Evolutionary conservation across 768 basidiomycete species (phyloP).

Genomic region (Boletellus sp.): DNA sequence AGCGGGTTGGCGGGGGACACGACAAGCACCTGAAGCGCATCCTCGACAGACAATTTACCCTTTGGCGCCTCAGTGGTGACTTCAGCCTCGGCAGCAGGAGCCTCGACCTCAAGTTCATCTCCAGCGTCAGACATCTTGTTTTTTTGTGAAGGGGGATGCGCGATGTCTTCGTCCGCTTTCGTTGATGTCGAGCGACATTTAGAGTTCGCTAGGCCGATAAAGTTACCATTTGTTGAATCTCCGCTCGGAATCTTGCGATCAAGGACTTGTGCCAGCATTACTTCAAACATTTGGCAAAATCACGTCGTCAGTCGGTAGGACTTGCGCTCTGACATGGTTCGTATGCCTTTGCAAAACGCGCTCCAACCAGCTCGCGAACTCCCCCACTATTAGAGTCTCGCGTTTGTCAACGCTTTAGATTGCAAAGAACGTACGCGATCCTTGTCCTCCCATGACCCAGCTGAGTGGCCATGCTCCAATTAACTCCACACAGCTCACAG

Average conservation of each 20-base stretch:
- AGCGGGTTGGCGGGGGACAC: not conserved
- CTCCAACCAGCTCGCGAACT: constrained; percentile 21
- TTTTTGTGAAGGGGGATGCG: constrained; percentile 9
- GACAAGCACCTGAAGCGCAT: constrained; percentile 75
- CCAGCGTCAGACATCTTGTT: constrained; percentile 94
- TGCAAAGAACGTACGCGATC: constrained; percentile 66
- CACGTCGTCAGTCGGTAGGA: too few species aligned
- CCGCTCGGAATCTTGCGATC: constrained; percentile 51
- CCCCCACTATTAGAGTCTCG: constrained; percentile 51
- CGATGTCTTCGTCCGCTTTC: constrained; percentile 94
- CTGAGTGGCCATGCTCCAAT: not conserved
- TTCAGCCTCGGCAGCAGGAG: constrained; percentile 63
- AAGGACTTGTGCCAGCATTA: not conserved
- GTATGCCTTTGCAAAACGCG: constrained; percentile 13
- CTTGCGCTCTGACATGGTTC: constrained; percentile 22
- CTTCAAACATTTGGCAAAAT: too few species aligned
- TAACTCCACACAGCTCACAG: constrained; percentile 54
- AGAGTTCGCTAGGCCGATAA: constrained; percentile 40
- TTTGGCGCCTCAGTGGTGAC: constrained; percentile 87
- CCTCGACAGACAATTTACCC: constrained; percentile 94
- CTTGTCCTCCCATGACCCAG: constrained; percentile 4
- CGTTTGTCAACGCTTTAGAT: constrained; percentile 68
- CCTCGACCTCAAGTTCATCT: constrained; percentile 86
- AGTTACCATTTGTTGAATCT: constrained; percentile 37
- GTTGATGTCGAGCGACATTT: constrained; percentile 75